Evolutionary conservation across 352 stramenopile genomes (phyloP).

Genomic region (Discostella stelligera): DNA sequence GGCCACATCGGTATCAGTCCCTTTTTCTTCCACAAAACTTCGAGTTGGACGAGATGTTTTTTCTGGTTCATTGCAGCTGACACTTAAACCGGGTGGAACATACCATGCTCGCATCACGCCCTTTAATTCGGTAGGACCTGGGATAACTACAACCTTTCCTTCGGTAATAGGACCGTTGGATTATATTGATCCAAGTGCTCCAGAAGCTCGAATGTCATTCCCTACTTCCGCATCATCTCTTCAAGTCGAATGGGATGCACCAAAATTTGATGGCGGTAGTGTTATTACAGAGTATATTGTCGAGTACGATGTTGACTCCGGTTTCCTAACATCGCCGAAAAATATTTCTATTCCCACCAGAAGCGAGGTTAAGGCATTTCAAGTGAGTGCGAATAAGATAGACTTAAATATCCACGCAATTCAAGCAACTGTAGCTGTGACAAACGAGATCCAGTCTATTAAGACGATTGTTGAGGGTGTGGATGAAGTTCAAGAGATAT

Average conservation of each 20-base stretch:
- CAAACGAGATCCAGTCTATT: slow-evolving; percentile 94
- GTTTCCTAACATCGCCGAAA: slow-evolving; percentile 84
- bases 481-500: slow-evolving; percentile 90
- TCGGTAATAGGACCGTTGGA: slow-evolving; percentile 47
- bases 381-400: slow-evolving; percentile 82
- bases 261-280: slow-evolving; percentile 88
- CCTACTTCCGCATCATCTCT: slow-evolving; percentile 83
- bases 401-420: slow-evolving; percentile 92
- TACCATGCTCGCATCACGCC: slow-evolving; percentile 84
- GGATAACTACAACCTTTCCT: slow-evolving; percentile 40
- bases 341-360: slow-evolving; percentile 86
- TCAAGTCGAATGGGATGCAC: slow-evolving; percentile 86
- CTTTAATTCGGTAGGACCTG: slow-evolving; percentile 74
- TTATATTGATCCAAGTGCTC: slow-evolving; percentile 57
- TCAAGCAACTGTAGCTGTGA: slow-evolving; percentile 90
- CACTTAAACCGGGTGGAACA: slow-evolving; percentile 84
- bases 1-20: slow-evolving; percentile 74
- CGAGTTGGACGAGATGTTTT: slow-evolving; percentile 91
- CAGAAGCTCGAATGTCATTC: slow-evolving; percentile 72
- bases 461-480: slow-evolving; percentile 86
- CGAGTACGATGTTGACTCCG: slow-evolving; percentile 86
- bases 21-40: slow-evolving; percentile 78
- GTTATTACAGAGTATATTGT: slow-evolving; percentile 90
- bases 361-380: slow-evolving; percentile 89
- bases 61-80: slow-evolving; percentile 87